A percentile compares a stretch with the other conserved stretches of the same genome.
Evolutionary conservation across 2,329 filamentous ascomycete species (phyloP).

Genomic region (Epichloe gansuensis): DNA sequence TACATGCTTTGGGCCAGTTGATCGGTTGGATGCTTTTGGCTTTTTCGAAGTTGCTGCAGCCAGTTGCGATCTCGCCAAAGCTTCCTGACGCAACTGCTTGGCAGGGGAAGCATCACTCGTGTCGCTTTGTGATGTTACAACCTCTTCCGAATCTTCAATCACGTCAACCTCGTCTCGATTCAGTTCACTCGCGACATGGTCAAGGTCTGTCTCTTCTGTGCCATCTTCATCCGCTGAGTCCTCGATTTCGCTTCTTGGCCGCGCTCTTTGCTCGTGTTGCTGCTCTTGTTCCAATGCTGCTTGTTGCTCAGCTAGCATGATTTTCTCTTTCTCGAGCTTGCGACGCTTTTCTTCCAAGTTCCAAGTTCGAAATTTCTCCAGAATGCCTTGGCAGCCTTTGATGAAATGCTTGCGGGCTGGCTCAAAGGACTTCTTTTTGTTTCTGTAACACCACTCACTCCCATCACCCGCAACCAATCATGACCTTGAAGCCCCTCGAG

Average conservation of each 20-base stretch:
- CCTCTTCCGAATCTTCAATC: constrained; percentile 9
- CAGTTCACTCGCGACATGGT: constrained; percentile 7
- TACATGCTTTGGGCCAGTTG: constrained; percentile 20
- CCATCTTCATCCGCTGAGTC: constrained; percentile 25
- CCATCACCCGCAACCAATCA: constrained; percentile 89
- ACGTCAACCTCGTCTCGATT: constrained; percentile 22
- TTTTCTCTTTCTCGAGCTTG: constrained; percentile 61
- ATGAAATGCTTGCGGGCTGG: constrained; percentile 78
- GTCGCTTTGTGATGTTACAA: constrained; percentile 40
- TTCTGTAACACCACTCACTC: constrained; percentile 75
- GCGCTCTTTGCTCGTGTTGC: constrained; percentile 18
- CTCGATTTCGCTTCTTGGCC: constrained; percentile 14
- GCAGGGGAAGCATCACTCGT: constrained; percentile 39
- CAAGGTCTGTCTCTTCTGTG: constrained; percentile 12
- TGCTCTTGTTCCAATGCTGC: constrained; percentile 22
- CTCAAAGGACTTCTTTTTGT: constrained; percentile 79
- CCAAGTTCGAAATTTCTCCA: constrained; percentile 83
- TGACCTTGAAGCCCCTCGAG: constrained; percentile 78
- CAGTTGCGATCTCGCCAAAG: constrained; percentile 39
- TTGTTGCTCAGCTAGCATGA: constrained; percentile 5
- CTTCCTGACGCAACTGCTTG: constrained; percentile 65
- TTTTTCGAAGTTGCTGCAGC: constrained; percentile 23
- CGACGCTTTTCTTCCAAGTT: constrained; percentile 78
- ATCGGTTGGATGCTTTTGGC: constrained; percentile 17
- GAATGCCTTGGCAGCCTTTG: constrained; percentile 63